Percentiles rank a stretch among this genome's conserved stretches.
These are phyloP conservation scores for Wallacemonas sp. DNA, from an alignment of 208 protist genomes.

Conservation along the genomic window DNA sequence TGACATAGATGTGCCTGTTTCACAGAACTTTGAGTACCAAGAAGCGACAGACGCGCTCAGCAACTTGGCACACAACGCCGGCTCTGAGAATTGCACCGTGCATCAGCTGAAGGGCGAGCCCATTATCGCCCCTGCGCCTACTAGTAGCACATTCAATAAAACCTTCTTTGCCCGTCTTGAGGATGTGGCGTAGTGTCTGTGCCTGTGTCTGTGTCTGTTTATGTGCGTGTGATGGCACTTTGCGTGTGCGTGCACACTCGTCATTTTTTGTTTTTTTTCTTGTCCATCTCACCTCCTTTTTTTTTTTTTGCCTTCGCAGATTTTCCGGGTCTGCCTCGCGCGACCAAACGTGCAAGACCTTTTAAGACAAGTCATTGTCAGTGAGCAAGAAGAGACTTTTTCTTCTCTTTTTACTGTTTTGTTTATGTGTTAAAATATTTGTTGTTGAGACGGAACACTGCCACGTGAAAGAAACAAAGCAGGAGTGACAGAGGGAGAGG, in stretches of 20 bases:
- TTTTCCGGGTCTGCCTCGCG: too few species aligned
- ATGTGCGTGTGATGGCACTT: too few species aligned
- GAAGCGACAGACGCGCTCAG: constrained; percentile 82
- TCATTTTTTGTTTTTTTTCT: too few species aligned
- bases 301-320: constrained; percentile 3
- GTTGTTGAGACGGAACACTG: not conserved
- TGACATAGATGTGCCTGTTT: constrained; percentile 41
- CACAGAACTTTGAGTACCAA: constrained; percentile 72
- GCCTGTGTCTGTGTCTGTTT: not conserved
- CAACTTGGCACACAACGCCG: constrained; percentile 78
- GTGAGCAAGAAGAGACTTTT: too few species aligned
- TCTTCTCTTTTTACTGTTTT: too few species aligned
- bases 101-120: constrained; percentile 28
- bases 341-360: too few species aligned
- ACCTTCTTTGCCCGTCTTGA: constrained; percentile 16
- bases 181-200: constrained; percentile 16
- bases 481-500: too few species aligned
- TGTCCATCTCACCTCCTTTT: not conserved
- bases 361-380: too few species aligned
- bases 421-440: not conserved
- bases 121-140: constrained; percentile 28
- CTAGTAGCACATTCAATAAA: constrained; percentile 34
- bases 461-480: too few species aligned
- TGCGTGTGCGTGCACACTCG: too few species aligned
- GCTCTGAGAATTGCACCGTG: constrained; percentile 22